Evolutionary conservation across 2,329 filamentous ascomycete species (phyloP), one percentile per base, ranked within the genome.

Genomic region (Colletotrichum musicola): DNA sequence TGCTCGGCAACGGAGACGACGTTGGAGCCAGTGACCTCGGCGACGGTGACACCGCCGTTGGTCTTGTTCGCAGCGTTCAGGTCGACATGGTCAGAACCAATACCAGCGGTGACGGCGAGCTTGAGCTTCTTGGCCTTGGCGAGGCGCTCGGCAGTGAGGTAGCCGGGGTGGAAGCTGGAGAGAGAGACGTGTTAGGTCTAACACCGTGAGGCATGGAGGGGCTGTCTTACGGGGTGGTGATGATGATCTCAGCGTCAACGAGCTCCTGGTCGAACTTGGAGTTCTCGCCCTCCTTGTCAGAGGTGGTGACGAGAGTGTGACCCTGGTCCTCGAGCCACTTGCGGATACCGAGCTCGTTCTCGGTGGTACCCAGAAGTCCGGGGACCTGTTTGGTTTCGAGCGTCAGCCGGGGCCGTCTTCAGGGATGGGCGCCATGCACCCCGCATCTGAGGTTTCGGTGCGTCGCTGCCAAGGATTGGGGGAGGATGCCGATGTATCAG

Each of bases 121-220:
- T 98, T 98, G 78, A 99, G 92, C 68, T 99, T 98, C 92, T 98
- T 98, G 75, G 96, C 96, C 87, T 96, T 97, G 77, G 94, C 94
- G 64, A 99, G 90, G 79, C 96, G 95, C 86, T 98, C 95, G 62
- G 93, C 94, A 57, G 93, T 98, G 68, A 99, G 92, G 88, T 99
- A 99, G 73, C 95, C 96, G 62, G 95, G 95, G 87, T 98, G 95
- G 92, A 98, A 98, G 79, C 93, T 97, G 75, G 3, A 13, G 63
- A 50, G 6, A 57, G 16, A 50, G 22, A 16, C 12, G 25, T 22
- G 27, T 67, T 14, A 56, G 66, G 40, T 9, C 60, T 10, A 22
- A 35, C 4, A 12, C 12, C 3, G 47, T 27, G 4, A 56, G 30
- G 40, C 2, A 51, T 40, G 25, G n/a, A n/a, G 2, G 18, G 2